Evolutionary conservation across 2,329 filamentous ascomycete species (phyloP).

Genomic region (Pyricularia sp.): DNA sequence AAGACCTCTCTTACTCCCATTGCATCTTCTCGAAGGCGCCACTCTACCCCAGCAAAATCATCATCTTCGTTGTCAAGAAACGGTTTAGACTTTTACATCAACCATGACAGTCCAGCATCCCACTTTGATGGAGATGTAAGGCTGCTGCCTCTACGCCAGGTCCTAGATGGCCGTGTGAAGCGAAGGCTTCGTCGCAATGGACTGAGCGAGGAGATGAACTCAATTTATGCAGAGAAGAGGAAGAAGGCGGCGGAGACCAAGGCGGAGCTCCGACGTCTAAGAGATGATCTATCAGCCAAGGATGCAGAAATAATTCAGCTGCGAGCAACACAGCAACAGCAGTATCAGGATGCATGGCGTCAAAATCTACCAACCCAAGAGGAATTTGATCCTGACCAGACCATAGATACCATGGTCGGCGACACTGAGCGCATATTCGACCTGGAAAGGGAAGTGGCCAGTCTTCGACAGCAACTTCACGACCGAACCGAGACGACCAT

Average conservation of each 20-base stretch:
- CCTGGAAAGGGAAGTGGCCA: constrained; percentile 21
- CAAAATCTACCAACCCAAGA: not conserved
- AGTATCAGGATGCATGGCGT: not conserved
- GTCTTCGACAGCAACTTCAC: constrained; percentile 18
- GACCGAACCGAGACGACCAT: constrained; percentile 6
- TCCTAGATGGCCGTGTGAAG: constrained; percentile 43
- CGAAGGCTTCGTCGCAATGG: constrained; percentile 42
- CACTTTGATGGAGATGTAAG: constrained; percentile 24
- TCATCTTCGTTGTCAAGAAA: not conserved
- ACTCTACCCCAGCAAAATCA: constrained; percentile 26
- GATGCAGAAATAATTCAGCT: constrained; percentile 41
- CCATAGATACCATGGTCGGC: constrained; percentile 31
- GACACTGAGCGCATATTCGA: constrained; percentile 29
- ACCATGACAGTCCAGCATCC: constrained; percentile 9
- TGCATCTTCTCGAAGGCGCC: constrained; percentile 24
- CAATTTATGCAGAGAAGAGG: constrained; percentile 33
- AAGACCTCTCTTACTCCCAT: constrained; percentile 31
- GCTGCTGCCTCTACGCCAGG: constrained; percentile 38
- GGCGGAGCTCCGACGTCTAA: constrained; percentile 36
- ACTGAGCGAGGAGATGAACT: constrained; percentile 45
- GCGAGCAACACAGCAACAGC: constrained; percentile 15
- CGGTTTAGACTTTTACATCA: constrained; percentile 2
- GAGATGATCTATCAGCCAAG: constrained; percentile 31
- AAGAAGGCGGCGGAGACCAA: constrained; percentile 23
- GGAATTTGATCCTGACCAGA: constrained; percentile 3